phyloP scores from a whole-genome alignment of 371 early-diverging fungal species.

The Enterocytospora artemiae region DNA sequence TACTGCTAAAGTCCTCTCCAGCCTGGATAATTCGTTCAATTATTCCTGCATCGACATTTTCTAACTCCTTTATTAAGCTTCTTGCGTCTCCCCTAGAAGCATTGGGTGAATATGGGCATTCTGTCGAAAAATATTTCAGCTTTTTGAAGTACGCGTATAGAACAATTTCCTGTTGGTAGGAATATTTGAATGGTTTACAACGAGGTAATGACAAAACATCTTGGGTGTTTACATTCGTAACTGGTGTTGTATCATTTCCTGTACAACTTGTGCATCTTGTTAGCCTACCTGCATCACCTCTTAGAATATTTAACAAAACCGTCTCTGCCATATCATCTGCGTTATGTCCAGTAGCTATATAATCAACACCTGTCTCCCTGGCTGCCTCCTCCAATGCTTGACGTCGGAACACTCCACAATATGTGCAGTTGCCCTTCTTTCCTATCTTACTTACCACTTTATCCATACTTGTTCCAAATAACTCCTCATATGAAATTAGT shows the following conservation, averaged over 20 bases:
- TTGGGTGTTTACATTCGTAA: too few species aligned
- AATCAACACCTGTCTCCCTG: conserved; percentile 72
- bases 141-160: conserved; percentile 97
- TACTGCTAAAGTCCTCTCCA: conserved; percentile 22
- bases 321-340: conserved; percentile 99
- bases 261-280: conserved; percentile 68
- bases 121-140: conserved; percentile 94
- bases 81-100: conserved; percentile 92
- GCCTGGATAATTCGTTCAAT: conserved; percentile 66
- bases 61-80: conserved; percentile 85
- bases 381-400: conserved; percentile 94
- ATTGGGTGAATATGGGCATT: conserved; percentile 94
- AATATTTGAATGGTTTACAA: conserved; percentile 94
- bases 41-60: conserved; percentile 73
- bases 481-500: conserved; percentile 80
- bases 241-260: too few species aligned
- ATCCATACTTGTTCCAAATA: conserved; percentile 94
- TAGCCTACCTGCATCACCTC: conserved; percentile 86
- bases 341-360: conserved; percentile 97
- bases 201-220: conserved; percentile 58
- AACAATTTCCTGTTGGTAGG: conserved; percentile 98
- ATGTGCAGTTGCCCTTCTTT: conserved; percentile 91
- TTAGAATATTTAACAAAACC: conserved; percentile 88
- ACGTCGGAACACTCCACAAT: conserved; percentile 94
- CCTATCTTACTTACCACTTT: conserved; percentile 76